A percentile compares a stretch with the other conserved stretches of the same genome.
These are phyloP conservation scores for Fusarium haematococcum DNA, from an alignment of 2,329 filamentous ascomycete genomes.

Conservation along the genomic window DNA sequence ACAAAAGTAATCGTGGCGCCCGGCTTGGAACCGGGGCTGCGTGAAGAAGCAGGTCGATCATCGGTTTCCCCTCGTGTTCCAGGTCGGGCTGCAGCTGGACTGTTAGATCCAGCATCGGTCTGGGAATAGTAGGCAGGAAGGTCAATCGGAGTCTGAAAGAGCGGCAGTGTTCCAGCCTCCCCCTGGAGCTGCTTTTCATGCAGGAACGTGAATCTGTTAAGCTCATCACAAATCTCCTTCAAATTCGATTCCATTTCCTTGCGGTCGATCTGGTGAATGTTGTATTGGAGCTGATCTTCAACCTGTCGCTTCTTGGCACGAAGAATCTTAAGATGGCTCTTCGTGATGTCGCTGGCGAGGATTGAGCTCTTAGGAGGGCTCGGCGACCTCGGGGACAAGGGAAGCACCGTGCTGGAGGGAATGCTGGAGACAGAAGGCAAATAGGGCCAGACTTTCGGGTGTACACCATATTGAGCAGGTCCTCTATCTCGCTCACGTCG, in stretches of 20 bases:
- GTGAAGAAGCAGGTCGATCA: conserved; percentile 34
- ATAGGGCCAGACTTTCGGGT: no score
- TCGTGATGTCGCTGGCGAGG: conserved; percentile 70
- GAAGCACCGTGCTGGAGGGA: background rate
- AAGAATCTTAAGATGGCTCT: conserved; percentile 66
- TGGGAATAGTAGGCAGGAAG: conserved; percentile 11
- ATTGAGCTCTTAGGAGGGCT: conserved; percentile 48
- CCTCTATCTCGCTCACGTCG: background rate
- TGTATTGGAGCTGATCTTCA: conserved; percentile 70
- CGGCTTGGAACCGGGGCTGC: conserved; percentile 47
- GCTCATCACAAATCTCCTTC: conserved; percentile 56
- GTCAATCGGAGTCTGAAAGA: conserved; percentile 38
- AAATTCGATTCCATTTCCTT: conserved; percentile 60
- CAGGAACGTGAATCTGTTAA: conserved; percentile 63
- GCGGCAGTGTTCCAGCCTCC: conserved; percentile 59
- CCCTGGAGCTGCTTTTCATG: conserved; percentile 58
- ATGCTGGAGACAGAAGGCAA: background rate
- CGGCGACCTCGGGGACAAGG: background rate
- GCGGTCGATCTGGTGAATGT: conserved; percentile 72
- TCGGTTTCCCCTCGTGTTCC: conserved; percentile 18
- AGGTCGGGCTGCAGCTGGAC: background rate
- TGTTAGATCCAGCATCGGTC: conserved; percentile 13
- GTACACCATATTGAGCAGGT: background rate
- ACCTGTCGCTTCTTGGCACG: conserved; percentile 65
- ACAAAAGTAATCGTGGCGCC: conserved; percentile 30